Conservation (phyloP, 495 filamentous ascomycete genomes). For the Cercophora samala region DNA sequence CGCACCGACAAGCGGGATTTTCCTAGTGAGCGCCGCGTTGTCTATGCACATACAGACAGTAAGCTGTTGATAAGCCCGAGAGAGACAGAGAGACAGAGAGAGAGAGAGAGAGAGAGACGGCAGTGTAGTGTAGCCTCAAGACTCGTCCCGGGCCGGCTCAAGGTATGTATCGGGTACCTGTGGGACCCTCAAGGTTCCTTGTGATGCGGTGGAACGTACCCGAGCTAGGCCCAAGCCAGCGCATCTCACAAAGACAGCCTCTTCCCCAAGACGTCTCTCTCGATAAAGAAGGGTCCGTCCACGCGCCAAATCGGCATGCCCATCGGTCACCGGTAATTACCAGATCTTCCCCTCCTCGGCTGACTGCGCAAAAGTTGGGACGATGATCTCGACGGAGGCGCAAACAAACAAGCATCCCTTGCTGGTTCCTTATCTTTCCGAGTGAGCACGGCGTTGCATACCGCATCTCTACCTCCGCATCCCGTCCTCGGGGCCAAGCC, state of each 20-base stretch:
- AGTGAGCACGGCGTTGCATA: conserved; percentile 7
- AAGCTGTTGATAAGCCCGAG: neutral
- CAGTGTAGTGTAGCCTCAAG: too few relatives aligned
- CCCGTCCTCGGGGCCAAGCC: too few relatives aligned
- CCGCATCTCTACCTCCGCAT: neutral
- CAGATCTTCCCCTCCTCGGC: neutral
- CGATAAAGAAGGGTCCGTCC: conserved; percentile 1
- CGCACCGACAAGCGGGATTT: neutral
- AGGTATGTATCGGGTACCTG: conserved; percentile 11
- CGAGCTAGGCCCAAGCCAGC: conserved; percentile 2
- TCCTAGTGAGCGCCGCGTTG: neutral
- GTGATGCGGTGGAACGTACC: conserved; percentile 1
- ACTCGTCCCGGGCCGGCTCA: neutral
- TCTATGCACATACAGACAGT: too few relatives aligned
- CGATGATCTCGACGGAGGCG: neutral
- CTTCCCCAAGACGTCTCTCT: neutral
- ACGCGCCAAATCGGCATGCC: neutral
- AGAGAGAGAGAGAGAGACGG: neutral
- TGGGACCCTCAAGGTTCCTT: conserved; percentile 3
- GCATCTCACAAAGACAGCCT: conserved; percentile 2
- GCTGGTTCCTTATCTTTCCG: neutral
- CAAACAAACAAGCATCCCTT: too few relatives aligned
- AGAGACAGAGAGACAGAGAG: neutral
- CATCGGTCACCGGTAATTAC: neutral
- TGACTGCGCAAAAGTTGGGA: neutral